Conservation (phyloP, 2,329 filamentous ascomycete species). For the Talaromyces sp. region DNA sequence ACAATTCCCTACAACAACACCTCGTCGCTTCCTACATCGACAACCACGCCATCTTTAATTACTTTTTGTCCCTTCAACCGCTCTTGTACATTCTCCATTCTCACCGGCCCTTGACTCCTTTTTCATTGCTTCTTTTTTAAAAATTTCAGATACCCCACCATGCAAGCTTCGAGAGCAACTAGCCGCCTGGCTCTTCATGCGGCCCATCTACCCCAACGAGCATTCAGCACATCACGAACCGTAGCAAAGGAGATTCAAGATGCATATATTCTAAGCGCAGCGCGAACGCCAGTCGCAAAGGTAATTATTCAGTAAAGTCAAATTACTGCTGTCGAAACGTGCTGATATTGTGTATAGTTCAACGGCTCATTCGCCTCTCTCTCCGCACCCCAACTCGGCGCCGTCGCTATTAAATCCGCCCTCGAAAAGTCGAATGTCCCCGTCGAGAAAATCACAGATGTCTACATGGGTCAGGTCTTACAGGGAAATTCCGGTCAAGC, state of each 20-base stretch:
- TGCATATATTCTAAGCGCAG: conserved; percentile 88
- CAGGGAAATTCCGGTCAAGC: conserved; percentile 81
- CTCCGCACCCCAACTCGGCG: conserved; percentile 81
- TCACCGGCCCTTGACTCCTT: background rate
- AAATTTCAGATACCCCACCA: conserved; percentile 14
- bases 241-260: conserved; percentile 70
- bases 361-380: conserved; percentile 86
- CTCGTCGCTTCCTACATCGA: background rate
- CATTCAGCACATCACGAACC: conserved; percentile 52
- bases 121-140: background rate
- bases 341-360: conserved; percentile 59
- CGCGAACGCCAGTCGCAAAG: conserved; percentile 85
- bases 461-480: conserved; percentile 97
- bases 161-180: conserved; percentile 27
- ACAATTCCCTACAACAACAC: conserved; percentile 19
- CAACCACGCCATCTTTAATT: background rate
- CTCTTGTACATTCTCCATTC: background rate
- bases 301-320: conserved; percentile 44
- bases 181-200: conserved; percentile 33
- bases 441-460: conserved; percentile 74
- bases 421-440: conserved; percentile 83
- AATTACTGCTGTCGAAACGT: background rate
- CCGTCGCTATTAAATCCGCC: conserved; percentile 86
- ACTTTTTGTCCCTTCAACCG: background rate
- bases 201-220: conserved; percentile 47